Evolutionary conservation across 1,284 basidiomycete genomes (phyloP).

Genomic region (Trametes sp.): DNA sequence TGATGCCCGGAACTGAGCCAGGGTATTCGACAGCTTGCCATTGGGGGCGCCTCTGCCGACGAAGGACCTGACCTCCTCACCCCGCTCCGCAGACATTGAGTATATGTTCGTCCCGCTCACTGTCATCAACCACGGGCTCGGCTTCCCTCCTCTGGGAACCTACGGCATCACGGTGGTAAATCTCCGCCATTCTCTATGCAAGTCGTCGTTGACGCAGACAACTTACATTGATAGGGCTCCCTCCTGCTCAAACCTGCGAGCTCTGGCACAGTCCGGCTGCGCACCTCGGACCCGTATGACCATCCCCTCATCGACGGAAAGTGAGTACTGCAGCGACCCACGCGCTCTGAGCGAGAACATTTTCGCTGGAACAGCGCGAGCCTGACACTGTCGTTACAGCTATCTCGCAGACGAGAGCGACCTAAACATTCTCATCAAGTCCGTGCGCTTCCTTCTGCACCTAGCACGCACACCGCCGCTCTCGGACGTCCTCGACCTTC

Average conservation of each 20-base stretch:
- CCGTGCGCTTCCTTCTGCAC: constrained; percentile 35
- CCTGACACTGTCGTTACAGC: constrained; percentile 17
- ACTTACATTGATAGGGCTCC: constrained; percentile 31
- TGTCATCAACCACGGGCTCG: constrained; percentile 35
- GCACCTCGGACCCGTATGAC: constrained; percentile 45
- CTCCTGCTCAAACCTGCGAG: constrained; percentile 40
- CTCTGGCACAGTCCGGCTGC: constrained; percentile 46
- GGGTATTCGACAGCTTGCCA: constrained; percentile 26
- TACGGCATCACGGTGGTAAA: constrained; percentile 41
- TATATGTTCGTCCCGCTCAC: constrained; percentile 42
- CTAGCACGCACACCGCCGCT: constrained; percentile 39
- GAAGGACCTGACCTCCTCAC: constrained; percentile 37
- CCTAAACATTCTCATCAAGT: constrained; percentile 40
- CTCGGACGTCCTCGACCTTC: constrained; percentile 39
- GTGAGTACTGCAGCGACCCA: too few relatives aligned
- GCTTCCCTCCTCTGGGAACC: constrained; percentile 28
- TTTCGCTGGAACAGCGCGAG: too few relatives aligned
- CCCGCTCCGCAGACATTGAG: constrained; percentile 49
- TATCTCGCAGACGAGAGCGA: constrained; percentile 36
- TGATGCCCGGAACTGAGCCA: too few relatives aligned
- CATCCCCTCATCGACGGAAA: constrained; percentile 51
- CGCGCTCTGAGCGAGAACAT: too few relatives aligned
- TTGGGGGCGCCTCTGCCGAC: constrained; percentile 26
- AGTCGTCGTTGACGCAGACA: neutral
- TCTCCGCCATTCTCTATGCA: neutral